Evolutionary conservation across 345 rosid species (phyloP), one percentile per base, ranked within the genome.

Genomic region (Populus tremula): DNA sequence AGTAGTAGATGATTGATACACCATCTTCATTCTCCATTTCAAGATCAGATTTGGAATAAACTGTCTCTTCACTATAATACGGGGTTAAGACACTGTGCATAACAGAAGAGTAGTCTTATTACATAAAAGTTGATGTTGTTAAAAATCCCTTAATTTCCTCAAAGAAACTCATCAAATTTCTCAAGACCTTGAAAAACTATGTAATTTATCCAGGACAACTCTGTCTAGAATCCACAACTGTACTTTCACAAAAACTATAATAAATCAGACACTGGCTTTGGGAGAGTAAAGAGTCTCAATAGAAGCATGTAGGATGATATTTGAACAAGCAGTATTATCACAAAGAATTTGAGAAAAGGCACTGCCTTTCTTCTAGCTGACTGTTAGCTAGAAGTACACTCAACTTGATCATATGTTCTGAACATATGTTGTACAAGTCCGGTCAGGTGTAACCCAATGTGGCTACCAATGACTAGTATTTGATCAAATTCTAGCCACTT

Each of bases 21-120:
- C 99, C 99, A 81, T 93, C 99, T 83, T 96, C 99, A 87, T 96
- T 96, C 77, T 96, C 99, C 90, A 88, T 84, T 80, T 92, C 99
- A 49, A 96, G 96, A 77, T 96, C 99, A 77, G 87, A 78, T 81
- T 88, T 93, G 61, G 98, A 92, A 82, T 93, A 96, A 59, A 96
- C 96, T 14, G 97, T 93, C 83, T 96, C 99, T 82, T 96, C 99
- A 77, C 98, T 93, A 78, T 96, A 96, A 85, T 96, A 93, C 6
- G 99, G 98, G 78, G 99, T 96, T 86, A 96, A 77, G 80, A 96
- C 97, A 83, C 99, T 96, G 93, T 76, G 73, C 79, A 82, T 76
- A 72, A 61, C 45, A 81, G 76, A 67, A 76, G 43, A 49, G 65
- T 70, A 49, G 72, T 69, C 63, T 73, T 27, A 61, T 69, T 61